Percentiles rank a stretch among this genome's conserved stretches.
Conservation (phyloP, 495 filamentous ascomycete genomes). For the Aspergillus panamensis region DNA sequence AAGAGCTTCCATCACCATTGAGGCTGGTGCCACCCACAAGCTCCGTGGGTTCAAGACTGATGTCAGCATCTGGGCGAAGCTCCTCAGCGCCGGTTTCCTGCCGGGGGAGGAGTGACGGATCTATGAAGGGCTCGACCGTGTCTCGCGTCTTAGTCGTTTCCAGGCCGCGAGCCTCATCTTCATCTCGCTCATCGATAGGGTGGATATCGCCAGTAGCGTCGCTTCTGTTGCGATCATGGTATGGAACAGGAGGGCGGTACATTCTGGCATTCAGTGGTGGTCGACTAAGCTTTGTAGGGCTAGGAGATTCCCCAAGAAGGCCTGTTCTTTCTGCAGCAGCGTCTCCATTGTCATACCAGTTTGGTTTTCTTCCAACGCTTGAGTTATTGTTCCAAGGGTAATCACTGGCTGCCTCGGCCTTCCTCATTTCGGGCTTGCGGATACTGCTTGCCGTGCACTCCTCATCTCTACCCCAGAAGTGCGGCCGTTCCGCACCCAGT, state of each 20-base stretch:
- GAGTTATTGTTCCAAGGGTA: conserved; percentile 41
- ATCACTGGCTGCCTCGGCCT: conserved; percentile 22
- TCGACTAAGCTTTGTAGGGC: conserved; percentile 50
- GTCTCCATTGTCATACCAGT: conserved; percentile 33
- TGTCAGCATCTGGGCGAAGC: background rate
- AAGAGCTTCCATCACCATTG: conserved; percentile 2
- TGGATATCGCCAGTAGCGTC: conserved; percentile 53
- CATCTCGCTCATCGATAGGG: conserved; percentile 71
- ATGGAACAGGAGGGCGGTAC: conserved; percentile 28
- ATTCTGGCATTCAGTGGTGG: conserved; percentile 18
- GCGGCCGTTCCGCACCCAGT: conserved; percentile 44
- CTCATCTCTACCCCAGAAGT: conserved; percentile 40
- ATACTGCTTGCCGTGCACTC: conserved; percentile 37
- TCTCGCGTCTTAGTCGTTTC: conserved; percentile 17
- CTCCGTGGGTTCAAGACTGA: background rate
- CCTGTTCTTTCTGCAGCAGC: conserved; percentile 51
- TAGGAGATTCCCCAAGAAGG: conserved; percentile 52
- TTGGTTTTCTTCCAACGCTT: conserved; percentile 19
- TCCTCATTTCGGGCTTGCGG: conserved; percentile 30
- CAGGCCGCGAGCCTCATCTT: conserved; percentile 44
- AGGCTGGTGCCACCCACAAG: background rate
- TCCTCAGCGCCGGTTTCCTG: conserved; percentile 28
- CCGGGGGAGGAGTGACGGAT: conserved; percentile 29
- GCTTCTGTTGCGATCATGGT: conserved; percentile 46
- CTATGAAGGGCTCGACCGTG: conserved; percentile 29